These are phyloP conservation scores for Phytophthora agathidicida DNA, from an alignment of 352 stramenopile species.

Conservation along the genomic window DNA sequence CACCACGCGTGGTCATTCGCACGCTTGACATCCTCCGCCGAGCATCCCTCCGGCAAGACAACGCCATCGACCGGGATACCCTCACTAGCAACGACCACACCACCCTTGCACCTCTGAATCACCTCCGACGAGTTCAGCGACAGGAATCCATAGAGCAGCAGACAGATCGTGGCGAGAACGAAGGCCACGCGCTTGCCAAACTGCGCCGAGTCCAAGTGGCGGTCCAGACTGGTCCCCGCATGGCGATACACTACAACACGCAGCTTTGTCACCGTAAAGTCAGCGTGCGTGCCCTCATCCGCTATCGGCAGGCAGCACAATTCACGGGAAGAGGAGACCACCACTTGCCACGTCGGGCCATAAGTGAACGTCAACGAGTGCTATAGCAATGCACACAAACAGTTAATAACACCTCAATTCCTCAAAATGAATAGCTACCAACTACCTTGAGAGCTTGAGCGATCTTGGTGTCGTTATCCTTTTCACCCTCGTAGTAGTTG, in stretches of 20 bases:
- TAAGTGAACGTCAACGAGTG: slow-evolving; percentile 67
- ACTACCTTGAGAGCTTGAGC: slow-evolving; percentile 66
- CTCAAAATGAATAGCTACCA: slow-evolving; percentile 1
- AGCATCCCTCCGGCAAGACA: slow-evolving; percentile 47
- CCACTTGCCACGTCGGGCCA: slow-evolving; percentile 75
- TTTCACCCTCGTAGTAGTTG: slow-evolving; percentile 39
- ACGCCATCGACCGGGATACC: slow-evolving; percentile 17
- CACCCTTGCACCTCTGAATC: slow-evolving; percentile 42
- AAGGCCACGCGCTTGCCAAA: slow-evolving; percentile 65
- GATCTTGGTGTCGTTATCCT: slow-evolving; percentile 53
- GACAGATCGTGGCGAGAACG: slow-evolving; percentile 62
- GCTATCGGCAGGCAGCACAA: slow-evolving; percentile 64
- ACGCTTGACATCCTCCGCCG: slow-evolving; percentile 42
- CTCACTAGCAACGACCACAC: slow-evolving; percentile 7
- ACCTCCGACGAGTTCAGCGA: slow-evolving; percentile 52
- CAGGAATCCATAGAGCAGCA: slow-evolving; percentile 69
- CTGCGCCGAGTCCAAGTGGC: slow-evolving; percentile 59
- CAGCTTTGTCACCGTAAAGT: slow-evolving; percentile 59
- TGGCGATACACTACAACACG: slow-evolving; percentile 80
- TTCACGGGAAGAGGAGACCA: slow-evolving; percentile 58
- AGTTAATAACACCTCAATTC: slow-evolving; percentile 1
- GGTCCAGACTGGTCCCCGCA: slow-evolving; percentile 54
- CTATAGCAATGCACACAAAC: slow-evolving; percentile 14
- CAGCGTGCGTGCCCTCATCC: slow-evolving; percentile 44
- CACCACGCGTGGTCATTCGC: slow-evolving; percentile 51